These are phyloP conservation scores for Aspergillus avenaceus DNA, from an alignment of 495 filamentous ascomycete genomes.

Conservation along the genomic window DNA sequence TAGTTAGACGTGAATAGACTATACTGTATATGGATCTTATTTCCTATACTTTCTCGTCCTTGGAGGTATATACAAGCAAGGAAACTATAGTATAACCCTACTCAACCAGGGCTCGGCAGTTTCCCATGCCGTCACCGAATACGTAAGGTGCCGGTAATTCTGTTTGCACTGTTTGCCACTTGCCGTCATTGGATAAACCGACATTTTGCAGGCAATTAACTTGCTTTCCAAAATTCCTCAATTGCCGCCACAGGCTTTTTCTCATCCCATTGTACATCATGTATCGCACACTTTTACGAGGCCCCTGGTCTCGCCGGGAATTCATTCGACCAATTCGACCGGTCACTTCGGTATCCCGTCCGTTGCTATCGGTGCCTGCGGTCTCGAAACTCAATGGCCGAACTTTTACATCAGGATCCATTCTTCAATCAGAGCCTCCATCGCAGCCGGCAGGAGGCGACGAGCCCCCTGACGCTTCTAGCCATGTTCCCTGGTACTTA, in stretches of 20 bases:
- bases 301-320: slow-evolving; percentile 25
- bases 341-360: slow-evolving; percentile 18
- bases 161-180: slow-evolving; percentile 18
- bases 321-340: slow-evolving; percentile 22
- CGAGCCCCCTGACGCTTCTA: slow-evolving; percentile 7
- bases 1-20: too few species aligned
- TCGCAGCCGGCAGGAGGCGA: slow-evolving; percentile 12
- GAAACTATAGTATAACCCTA: too few species aligned
- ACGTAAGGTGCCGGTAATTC: too few species aligned
- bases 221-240: background rate
- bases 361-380: slow-evolving; percentile 10
- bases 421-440: slow-evolving; percentile 20
- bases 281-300: slow-evolving; percentile 27
- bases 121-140: too few species aligned
- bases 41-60: too few species aligned
- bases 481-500: slow-evolving; percentile 77
- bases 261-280: slow-evolving; percentile 10
- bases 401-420: slow-evolving; percentile 22
- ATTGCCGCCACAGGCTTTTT: background rate
- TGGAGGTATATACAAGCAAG: too few species aligned
- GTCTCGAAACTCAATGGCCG: slow-evolving; percentile 16
- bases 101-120: too few species aligned
- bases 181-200: too few species aligned
- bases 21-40: too few species aligned
- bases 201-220: too few species aligned